Base-by-base conservation (phyloP, 164 flowering plant genomes). In the Vitis rupestris region DNA sequence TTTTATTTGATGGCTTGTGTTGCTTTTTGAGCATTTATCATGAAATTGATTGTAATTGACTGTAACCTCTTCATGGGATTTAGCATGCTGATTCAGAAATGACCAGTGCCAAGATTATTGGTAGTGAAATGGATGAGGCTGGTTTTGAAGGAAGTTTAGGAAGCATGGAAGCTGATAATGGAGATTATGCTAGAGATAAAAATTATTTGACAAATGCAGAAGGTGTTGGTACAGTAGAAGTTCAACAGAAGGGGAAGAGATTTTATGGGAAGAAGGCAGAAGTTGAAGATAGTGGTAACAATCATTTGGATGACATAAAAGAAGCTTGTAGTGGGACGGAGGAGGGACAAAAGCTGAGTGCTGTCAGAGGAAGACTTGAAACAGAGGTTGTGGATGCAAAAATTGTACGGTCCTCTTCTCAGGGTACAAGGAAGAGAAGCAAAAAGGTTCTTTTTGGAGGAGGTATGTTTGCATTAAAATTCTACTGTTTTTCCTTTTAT, bases 321-420 rank as follows among this genome's bases (percentile, higher is more conserved):
- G 94, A 89, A 79, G 91, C 89, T 58, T 86, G 90, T 72, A 86
- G 94, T 76, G 88, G 90, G 50, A 89, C 94, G 37, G 94, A 86
- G 68, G 84, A 84, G 81, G 88, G 85, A 70, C 85, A 77, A 65
- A 75, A 63, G 64, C 50, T 77, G 53, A 67, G 74, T 57, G 66
- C 74, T 58, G 72, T 64, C 31, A 72, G 78, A 71, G 80, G 78
- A 68, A 84, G 79, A 65, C 67, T 71, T 81, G 82, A 75, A 31
- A 50, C 70, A n/a, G 88, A 87, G 70, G 84, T 74, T 64, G 61
- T 75, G 59, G 78, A 76, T 80, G 65, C 65, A 50, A 79, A 73
- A 69, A 55, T 10, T 70, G 72, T 37, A 52, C 68, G 75, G 47
- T 74, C 82, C 49, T 75, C 84, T 23, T 74, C 81, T 56, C 81